Evolutionary conservation across 148 eudicot genomes (phyloP), one percentile per base, ranked within the genome.

Genomic region (Fagopyrum tataricum): DNA sequence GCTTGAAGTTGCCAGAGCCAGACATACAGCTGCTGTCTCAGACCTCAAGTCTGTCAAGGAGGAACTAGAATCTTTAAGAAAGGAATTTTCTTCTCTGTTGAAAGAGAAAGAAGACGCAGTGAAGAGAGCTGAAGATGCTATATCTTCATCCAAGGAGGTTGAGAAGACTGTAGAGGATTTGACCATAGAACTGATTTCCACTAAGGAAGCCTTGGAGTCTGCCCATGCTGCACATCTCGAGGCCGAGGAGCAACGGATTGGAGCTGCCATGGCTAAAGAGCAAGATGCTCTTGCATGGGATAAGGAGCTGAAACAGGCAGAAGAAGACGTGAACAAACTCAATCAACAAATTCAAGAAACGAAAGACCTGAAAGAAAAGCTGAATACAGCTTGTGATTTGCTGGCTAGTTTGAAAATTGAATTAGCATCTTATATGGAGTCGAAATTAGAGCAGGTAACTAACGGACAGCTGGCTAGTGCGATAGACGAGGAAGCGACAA

Each of bases 201-300:
- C 93, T 0, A 91, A 90, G 78, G 96, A 95, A 82, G 68, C 89
- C 9, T 71, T 95, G 66, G 99, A 95, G 67, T 90, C 93, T 37
- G 91, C 96, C 9, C 99, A 95, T 66, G 90, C 94, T 46, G 87
- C 91, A 9, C 97, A 91, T 84, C 44, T 95, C 41, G 99, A 95
- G 86, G 99, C 91, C 0, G 99, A 95, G 86, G 99, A 95, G 31
- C 97, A 90, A 18, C 82, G 96, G 61, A 86, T 92, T 73, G 99
- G 96, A 77, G 97, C 96, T 10, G 79, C 86, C 67, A 87, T 95
- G 97, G 99, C 94, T 0, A 85, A 80, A 76, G 99, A 95, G 43
- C 96, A 95, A 78, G 99, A 95, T 74, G 51, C 67, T 67, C 82
- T 87, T 13, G 78, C 79, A 64, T 95, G 97, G 97, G 94, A 90